Evolutionary conservation across 352 stramenopile species (phyloP).

Genomic region (Thalassiosira ordinaria): DNA sequence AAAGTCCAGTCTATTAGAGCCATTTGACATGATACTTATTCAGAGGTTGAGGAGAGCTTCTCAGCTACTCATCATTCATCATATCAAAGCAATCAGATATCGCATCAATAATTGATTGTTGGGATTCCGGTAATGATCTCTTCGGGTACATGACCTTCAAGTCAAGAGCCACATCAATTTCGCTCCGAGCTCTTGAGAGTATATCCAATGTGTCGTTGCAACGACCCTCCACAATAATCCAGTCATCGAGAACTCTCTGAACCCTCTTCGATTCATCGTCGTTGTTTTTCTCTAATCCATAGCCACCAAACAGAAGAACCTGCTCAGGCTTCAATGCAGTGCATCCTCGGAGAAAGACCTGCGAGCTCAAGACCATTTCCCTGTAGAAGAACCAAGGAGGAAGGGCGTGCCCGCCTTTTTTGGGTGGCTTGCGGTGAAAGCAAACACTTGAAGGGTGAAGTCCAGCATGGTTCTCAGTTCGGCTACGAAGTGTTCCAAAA

Average conservation of each 20-base stretch:
- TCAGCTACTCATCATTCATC: not conserved
- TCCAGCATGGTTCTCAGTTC: constrained; percentile 20
- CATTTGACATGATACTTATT: too few species aligned
- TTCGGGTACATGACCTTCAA: constrained; percentile 37
- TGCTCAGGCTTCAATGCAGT: constrained; percentile 37
- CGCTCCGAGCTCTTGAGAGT: constrained; percentile 17
- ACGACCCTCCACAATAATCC: constrained; percentile 31
- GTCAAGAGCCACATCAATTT: constrained; percentile 39
- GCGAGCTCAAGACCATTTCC: constrained; percentile 42
- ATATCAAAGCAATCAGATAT: constrained; percentile 33
- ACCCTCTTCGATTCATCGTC: not conserved
- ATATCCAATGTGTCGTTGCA: constrained; percentile 36
- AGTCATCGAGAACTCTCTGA: constrained; percentile 37
- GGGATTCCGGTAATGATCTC: constrained; percentile 10
- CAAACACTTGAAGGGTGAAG: constrained; percentile 31
- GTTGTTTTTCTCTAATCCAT: constrained; percentile 12
- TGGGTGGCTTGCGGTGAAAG: constrained; percentile 32
- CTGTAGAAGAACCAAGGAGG: constrained; percentile 33
- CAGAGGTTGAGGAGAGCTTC: too few species aligned
- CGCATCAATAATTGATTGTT: constrained; percentile 27
- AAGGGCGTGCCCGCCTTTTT: constrained; percentile 1
- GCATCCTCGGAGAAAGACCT: constrained; percentile 41
- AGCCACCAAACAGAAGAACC: constrained; percentile 40
- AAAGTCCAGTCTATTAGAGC: too few species aligned
- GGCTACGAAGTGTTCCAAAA: constrained; percentile 28